Evolutionary conservation across 768 basidiomycete genomes (phyloP).

Genomic region (Trametes gibbosa): DNA sequence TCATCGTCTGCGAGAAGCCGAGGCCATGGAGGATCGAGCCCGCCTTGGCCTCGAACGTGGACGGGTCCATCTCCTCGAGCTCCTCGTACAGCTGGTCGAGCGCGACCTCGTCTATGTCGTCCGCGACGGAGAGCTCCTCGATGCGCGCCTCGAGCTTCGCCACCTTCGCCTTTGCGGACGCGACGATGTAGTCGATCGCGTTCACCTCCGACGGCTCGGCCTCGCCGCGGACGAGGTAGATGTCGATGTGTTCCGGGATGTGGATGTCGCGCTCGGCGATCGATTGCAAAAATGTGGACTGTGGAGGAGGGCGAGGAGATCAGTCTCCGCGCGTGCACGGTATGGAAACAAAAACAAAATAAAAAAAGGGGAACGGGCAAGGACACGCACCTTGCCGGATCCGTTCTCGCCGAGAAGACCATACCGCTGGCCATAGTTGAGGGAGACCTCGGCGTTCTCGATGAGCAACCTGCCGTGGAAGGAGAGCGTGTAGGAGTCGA

Average conservation of each 20-base stretch:
- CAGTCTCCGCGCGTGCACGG: too few relatives aligned
- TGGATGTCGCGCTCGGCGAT: constrained; percentile 94
- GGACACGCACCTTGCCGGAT: constrained; percentile 82
- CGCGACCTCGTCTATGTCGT: constrained; percentile 82
- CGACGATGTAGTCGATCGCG: constrained; percentile 96
- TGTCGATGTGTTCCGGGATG: constrained; percentile 94
- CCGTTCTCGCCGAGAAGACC: constrained; percentile 97
- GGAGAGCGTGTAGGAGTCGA: constrained; percentile 91
- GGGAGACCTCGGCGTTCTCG: constrained; percentile 66
- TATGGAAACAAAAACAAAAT: too few relatives aligned
- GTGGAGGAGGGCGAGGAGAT: not conserved
- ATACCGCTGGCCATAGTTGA: constrained; percentile 91
- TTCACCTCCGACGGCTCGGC: constrained; percentile 94
- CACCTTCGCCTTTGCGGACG: constrained; percentile 90
- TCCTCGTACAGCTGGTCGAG: constrained; percentile 92
- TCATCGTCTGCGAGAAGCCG: constrained; percentile 88
- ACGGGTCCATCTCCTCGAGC: constrained; percentile 94
- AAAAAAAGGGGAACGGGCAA: not conserved
- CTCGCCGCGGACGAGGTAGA: constrained; percentile 95
- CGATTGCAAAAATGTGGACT: constrained; percentile 97
- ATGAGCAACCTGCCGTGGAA: constrained; percentile 92
- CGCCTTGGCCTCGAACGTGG: constrained; percentile 94
- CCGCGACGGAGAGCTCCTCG: constrained; percentile 89
- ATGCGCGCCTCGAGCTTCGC: constrained; percentile 90
- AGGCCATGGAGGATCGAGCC: constrained; percentile 96